Evolutionary conservation across 2,329 filamentous ascomycete genomes (phyloP).

Genomic region (Periconia digitata): DNA sequence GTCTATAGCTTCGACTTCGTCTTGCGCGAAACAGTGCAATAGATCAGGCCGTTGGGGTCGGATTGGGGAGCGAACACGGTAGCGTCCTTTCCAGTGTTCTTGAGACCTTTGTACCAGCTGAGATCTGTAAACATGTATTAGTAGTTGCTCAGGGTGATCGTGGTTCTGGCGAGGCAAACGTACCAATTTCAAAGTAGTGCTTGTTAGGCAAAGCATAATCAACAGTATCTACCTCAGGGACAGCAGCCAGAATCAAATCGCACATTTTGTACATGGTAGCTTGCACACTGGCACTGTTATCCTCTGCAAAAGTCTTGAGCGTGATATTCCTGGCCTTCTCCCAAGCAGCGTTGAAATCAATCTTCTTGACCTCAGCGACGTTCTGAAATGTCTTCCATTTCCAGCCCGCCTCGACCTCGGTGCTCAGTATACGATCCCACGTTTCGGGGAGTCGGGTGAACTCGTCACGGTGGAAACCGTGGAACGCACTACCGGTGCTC

Average conservation of each 20-base stretch:
- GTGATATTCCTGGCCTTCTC: conserved; percentile 78
- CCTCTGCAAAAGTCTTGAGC: conserved; percentile 86
- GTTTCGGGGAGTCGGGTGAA: conserved; percentile 89
- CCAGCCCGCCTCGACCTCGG: conserved; percentile 87
- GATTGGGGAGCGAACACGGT: conserved; percentile 94
- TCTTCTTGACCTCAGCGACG: conserved; percentile 67
- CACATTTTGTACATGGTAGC: conserved; percentile 99
- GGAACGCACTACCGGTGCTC: conserved; percentile 94
- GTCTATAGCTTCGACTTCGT: conserved; percentile 48
- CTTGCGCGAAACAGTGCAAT: conserved; percentile 78
- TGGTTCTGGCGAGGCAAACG: conserved; percentile 39
- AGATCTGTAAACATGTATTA: conserved; percentile 65
- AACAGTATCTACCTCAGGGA: conserved; percentile 70
- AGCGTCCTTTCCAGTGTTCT: conserved; percentile 94
- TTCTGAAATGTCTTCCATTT: conserved; percentile 73
- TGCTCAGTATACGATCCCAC: conserved; percentile 94
- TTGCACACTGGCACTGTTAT: conserved; percentile 91
- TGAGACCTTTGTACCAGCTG: conserved; percentile 92
- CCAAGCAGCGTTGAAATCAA: conserved; percentile 78
- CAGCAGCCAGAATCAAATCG: conserved; percentile 76
- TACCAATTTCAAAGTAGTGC: conserved; percentile 96
- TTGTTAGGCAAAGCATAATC: conserved; percentile 93
- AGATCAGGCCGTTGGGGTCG: conserved; percentile 91
- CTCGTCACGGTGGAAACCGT: conserved; percentile 90
- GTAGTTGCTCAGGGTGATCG: conserved; percentile 8